Evolutionary conservation across 2,329 filamentous ascomycete species (phyloP).

Genomic region (Beauveria asiatica): DNA sequence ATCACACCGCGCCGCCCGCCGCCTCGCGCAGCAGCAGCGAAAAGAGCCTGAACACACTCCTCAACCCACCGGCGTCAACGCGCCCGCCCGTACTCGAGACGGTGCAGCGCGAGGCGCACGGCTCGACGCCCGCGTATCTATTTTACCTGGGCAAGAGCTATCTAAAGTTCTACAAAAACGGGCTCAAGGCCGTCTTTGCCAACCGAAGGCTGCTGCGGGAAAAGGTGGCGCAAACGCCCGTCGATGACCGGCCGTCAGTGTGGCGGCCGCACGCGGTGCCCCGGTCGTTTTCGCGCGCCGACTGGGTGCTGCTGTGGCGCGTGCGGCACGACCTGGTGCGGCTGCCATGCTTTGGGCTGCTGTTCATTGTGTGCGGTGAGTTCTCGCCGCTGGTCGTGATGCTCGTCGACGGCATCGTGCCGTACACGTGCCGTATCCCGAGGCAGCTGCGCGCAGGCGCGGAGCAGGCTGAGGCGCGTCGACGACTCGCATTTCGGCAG

Average conservation of each 20-base stretch:
- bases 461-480: constrained; percentile 44
- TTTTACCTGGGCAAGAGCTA: constrained; percentile 66
- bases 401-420: constrained; percentile 61
- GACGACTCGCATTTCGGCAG: constrained; percentile 39
- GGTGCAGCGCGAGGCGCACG: constrained; percentile 40
- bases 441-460: constrained; percentile 55
- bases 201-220: constrained; percentile 51
- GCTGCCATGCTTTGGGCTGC: constrained; percentile 66
- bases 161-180: constrained; percentile 77
- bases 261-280: constrained; percentile 26
- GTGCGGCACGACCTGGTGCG: constrained; percentile 65
- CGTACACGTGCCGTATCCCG: constrained; percentile 76
- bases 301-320: constrained; percentile 62
- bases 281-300: constrained; percentile 45
- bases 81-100: constrained; percentile 61
- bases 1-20: constrained; percentile 14
- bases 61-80: constrained; percentile 68
- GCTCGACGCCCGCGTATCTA: constrained; percentile 36
- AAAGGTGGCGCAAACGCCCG: constrained; percentile 34
- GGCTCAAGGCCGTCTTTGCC: constrained; percentile 62
- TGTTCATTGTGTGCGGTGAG: constrained; percentile 75
- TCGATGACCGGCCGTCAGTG: constrained; percentile 44
- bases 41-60: constrained; percentile 25
- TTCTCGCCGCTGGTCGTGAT: constrained; percentile 75
- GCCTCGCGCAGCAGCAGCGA: constrained; percentile 16